Base-by-base conservation (phyloP, 2,329 filamentous ascomycete genomes). In the Plectosphaerella cucumerina region DNA sequence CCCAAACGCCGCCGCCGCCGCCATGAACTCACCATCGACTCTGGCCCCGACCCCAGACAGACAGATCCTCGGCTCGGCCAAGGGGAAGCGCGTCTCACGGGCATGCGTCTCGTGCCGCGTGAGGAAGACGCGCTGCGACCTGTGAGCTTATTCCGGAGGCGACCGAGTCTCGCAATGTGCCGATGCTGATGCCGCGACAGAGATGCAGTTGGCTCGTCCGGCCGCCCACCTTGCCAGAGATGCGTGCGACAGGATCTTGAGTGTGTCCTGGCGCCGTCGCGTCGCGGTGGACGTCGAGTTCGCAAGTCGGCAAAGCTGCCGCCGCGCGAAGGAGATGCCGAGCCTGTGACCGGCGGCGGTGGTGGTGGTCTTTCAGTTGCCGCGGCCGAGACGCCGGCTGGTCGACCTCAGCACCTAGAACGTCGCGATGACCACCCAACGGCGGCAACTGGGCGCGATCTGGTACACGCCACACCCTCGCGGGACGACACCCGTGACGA, bases 181-280 rank as follows among this genome's bases (percentile, higher is more conserved):
- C 59, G 10, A 45, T 60, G 15, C 31, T 60, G 22, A 53, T 53
- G 20, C 53, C 54, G 10, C 15, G 50, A 9, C 33, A 68, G 65
- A 22, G 65, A 67, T 47, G 59, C 61, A 2, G 66, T 61, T 33
- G 69, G 67, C 21, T 59, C 60, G n/a, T 65, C 69, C 17, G 66
- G 65, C 12, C 54, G 58, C 12, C 66, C 66, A 5, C 70, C 69
- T 2, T 73, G 70, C 51, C 63, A 67, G 17, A 60, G 68, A 48
- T 73, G 70, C 48, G 57, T 66, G 43, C 64, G 70, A 44, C 65
- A 70, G 44, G 55, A 64, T 47, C 63, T 65, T 37, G 64, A 71
- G 51, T 73, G 70, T 47, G 60, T 71, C 14, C 60, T 73, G 26
- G 69, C 68, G n/a, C 70, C 67, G 5, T 73, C 70, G 11, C 62